Evolutionary conservation across 768 basidiomycete species (phyloP), one percentile per base, ranked within the genome.

Genomic region (Chalciporus chontae): DNA sequence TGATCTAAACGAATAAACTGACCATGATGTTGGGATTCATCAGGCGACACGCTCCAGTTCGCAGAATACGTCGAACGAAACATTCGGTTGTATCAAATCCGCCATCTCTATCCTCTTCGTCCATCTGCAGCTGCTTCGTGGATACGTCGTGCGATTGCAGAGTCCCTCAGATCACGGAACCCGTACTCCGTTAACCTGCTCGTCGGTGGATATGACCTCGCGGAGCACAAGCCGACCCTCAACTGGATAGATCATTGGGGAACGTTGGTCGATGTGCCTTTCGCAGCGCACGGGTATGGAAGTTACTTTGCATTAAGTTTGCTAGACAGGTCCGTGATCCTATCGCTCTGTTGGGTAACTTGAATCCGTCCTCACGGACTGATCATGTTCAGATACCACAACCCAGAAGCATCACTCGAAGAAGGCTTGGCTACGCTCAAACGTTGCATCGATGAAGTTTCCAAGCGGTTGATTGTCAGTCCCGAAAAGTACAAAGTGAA

Each of bases 191-290:
- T 99, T 60, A 95, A 97, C 66, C 75, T 99, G 3, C 84, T 99
- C 5, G 72, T 99, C 9, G 95, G 90, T 6, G 96, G 96, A 13
- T 98, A 84, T 67, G 96, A 99, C 68, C 80, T 80, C 46, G 81
- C 89, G 36, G 78, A 79, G 7, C 62, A 80, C 55, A 73, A 73
- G 14, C 92, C 94, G 5, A 81, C 82, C 55, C 76, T 95, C 11
- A 96, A 94, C 74, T 98, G 94, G 94, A 77, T 97, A 52, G 96
- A 99, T 73, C 93, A 95, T 69, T 78, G 96, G 27, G 96, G 96
- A 21, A 95, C 96, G 5, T 77, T 89, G 63, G 80, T 85, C 3
- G 80, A 84, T 48, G 87, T 96, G 11, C 94, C 94, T 0, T 99
- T 94, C 65, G 94, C 84, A 14, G 94, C 93, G 1, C 95, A 98